Evolutionary conservation across 2,329 filamentous ascomycete genomes (phyloP).

Genomic region (Orbilia blumenaviensis): DNA sequence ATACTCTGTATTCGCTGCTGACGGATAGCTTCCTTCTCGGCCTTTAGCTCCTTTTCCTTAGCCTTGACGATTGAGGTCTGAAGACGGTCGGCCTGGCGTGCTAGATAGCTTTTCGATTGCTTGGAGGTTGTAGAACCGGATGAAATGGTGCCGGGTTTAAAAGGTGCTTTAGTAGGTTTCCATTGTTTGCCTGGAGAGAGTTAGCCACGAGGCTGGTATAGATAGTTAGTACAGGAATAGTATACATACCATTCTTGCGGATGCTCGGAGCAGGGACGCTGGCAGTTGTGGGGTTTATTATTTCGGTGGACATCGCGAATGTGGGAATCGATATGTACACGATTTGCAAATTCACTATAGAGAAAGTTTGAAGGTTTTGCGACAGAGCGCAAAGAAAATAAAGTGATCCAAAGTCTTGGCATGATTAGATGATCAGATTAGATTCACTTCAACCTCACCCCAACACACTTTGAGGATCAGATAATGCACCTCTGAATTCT

Average conservation of each 20-base stretch:
- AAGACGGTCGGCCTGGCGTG: conserved; percentile 25
- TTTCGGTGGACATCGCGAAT: conserved; percentile 57
- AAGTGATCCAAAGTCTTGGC: neutral
- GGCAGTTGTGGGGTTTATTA: conserved; percentile 60
- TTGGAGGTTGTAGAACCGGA: conserved; percentile 80
- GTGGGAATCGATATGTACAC: conserved; percentile 18
- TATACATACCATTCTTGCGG: conserved; percentile 78
- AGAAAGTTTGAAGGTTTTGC: conserved; percentile 24
- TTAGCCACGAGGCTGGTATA: conserved; percentile 40
- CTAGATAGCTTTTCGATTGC: conserved; percentile 70
- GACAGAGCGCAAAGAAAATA: conserved; percentile 10
- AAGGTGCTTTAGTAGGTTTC: conserved; percentile 83
- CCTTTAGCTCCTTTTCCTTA: conserved; percentile 93
- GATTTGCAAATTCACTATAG: neutral
- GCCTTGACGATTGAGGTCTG: conserved; percentile 76
- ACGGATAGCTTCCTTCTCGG: conserved; percentile 89
- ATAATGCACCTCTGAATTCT: neutral
- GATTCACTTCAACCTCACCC: neutral
- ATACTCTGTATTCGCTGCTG: conserved; percentile 81
- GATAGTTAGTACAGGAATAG: neutral
- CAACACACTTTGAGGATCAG: conserved; percentile 9
- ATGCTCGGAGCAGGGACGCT: conserved; percentile 68
- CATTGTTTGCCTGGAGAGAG: conserved; percentile 83
- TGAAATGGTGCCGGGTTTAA: conserved; percentile 73
- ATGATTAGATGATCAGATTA: conserved; percentile 1